Evolutionary conservation across 1,139 yeast species (phyloP).

Genomic region (Taphrina flavorubra): DNA sequence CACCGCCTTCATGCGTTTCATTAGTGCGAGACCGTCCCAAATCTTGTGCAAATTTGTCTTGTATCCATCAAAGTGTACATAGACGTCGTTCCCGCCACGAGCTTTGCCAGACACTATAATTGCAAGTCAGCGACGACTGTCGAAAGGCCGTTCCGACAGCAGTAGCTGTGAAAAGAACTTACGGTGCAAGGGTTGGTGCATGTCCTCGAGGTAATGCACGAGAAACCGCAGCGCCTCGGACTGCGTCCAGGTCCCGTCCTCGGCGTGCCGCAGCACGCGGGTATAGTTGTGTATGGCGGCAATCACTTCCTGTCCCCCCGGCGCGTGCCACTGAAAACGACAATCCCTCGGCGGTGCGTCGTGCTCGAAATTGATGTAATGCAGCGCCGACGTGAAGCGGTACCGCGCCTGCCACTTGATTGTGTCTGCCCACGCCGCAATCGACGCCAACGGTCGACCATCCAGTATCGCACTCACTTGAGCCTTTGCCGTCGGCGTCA

Average conservation of each 20-base stretch:
- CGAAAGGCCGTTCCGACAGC: no score
- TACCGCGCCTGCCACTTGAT: constrained; percentile 34
- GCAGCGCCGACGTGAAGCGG: constrained; percentile 18
- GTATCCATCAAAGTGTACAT: constrained; percentile 31
- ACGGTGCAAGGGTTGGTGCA: constrained; percentile 38
- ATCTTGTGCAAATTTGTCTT: constrained; percentile 30
- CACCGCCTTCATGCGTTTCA: constrained; percentile 7
- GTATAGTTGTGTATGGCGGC: constrained; percentile 38
- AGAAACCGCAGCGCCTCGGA: constrained; percentile 35
- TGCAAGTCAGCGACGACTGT: no score
- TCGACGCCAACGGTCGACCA: constrained; percentile 47
- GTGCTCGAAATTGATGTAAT: constrained; percentile 29
- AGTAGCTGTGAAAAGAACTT: not conserved
- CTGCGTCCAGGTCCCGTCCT: constrained; percentile 31
- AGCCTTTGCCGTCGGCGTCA: constrained; percentile 4
- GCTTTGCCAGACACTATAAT: constrained; percentile 33
- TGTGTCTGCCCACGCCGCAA: constrained; percentile 40
- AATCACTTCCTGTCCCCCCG: constrained; percentile 36
- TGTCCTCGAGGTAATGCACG: constrained; percentile 33
- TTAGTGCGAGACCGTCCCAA: constrained; percentile 37
- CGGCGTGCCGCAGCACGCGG: constrained; percentile 16
- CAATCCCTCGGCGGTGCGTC: constrained; percentile 32
- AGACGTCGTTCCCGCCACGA: constrained; percentile 38
- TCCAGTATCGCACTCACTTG: constrained; percentile 47
- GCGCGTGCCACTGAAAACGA: constrained; percentile 30